These are phyloP conservation scores for Saxispiralis lemnorum DNA, from an alignment of 495 filamentous ascomycete genomes.

Conservation along the genomic window DNA sequence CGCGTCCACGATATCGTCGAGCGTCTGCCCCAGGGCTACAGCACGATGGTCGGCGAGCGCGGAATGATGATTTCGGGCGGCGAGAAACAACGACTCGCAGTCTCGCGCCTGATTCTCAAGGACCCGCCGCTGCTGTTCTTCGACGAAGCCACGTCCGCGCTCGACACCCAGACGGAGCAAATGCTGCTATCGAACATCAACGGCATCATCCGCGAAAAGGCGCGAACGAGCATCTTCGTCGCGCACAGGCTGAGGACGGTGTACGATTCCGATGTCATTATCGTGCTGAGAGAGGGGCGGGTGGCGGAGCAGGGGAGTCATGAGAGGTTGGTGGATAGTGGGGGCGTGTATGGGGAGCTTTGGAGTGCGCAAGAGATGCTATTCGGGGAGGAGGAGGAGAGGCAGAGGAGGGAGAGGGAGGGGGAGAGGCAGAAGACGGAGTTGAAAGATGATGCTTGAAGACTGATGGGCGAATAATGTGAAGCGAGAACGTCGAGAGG, in stretches of 20 bases:
- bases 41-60: conserved; percentile 84
- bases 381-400: conserved; percentile 12
- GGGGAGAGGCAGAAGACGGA: background rate
- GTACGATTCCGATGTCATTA: conserved; percentile 78
- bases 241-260: conserved; percentile 86
- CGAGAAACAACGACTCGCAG: conserved; percentile 85
- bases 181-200: conserved; percentile 85
- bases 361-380: conserved; percentile 46
- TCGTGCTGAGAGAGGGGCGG: conserved; percentile 66
- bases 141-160: conserved; percentile 88
- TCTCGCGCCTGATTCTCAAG: conserved; percentile 74
- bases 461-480: no score
- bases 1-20: conserved; percentile 69
- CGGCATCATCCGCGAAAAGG: conserved; percentile 75
- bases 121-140: conserved; percentile 90
- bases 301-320: conserved; percentile 82
- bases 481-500: no score
- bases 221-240: conserved; percentile 79
- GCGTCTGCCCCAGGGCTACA: conserved; percentile 64
- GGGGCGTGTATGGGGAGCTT: conserved; percentile 71
- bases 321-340: conserved; percentile 56
- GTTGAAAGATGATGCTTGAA: no score
- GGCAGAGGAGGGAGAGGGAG: background rate
- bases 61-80: conserved; percentile 96
- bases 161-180: conserved; percentile 93